Conservation (phyloP, 2,329 filamentous ascomycete species). For the Plectosphaerella sp. region DNA sequence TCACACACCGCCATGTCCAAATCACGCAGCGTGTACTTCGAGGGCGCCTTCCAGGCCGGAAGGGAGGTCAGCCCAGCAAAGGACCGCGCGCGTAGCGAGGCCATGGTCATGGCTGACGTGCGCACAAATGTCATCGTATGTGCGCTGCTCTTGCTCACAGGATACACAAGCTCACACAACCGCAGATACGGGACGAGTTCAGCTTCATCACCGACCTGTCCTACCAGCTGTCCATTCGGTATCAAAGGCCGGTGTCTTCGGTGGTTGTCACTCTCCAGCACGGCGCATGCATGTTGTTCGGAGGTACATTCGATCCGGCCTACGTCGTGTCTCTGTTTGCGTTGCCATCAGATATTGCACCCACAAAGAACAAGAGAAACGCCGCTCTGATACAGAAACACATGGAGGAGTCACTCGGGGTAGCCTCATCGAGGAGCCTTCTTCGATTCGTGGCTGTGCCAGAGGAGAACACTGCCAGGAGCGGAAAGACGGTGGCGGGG, state of each 20-base stretch:
- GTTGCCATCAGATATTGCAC: constrained; percentile 62
- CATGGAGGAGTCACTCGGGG: constrained; percentile 65
- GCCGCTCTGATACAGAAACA: constrained; percentile 72
- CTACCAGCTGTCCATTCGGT: constrained; percentile 68
- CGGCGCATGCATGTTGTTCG: constrained; percentile 69
- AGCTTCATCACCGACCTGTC: constrained; percentile 71
- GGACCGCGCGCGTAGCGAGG: constrained; percentile 47
- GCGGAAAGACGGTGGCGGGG: constrained; percentile 64
- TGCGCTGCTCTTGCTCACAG: constrained; percentile 3
- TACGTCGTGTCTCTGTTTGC: constrained; percentile 74
- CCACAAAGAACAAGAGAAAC: constrained; percentile 76
- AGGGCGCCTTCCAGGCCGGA: constrained; percentile 35
- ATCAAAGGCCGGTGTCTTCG: constrained; percentile 67
- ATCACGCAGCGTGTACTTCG: constrained; percentile 39
- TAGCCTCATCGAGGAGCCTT: constrained; percentile 62
- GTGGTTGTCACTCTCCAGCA: constrained; percentile 76
- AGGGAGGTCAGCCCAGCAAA: constrained; percentile 27
- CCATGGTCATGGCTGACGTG: constrained; percentile 59
- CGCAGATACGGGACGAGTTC: constrained; percentile 69
- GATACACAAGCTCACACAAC: constrained; percentile 4
- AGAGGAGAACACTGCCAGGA: constrained; percentile 68
- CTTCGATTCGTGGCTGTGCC: constrained; percentile 66
- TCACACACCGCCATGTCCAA: constrained; percentile 25
- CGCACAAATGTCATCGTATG: constrained; percentile 60
- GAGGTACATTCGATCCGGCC: constrained; percentile 70